Evolutionary conservation across 1,139 yeast species (phyloP), one percentile per base, ranked within the genome.

Genomic region (Sugiyamaella pinicola): DNA sequence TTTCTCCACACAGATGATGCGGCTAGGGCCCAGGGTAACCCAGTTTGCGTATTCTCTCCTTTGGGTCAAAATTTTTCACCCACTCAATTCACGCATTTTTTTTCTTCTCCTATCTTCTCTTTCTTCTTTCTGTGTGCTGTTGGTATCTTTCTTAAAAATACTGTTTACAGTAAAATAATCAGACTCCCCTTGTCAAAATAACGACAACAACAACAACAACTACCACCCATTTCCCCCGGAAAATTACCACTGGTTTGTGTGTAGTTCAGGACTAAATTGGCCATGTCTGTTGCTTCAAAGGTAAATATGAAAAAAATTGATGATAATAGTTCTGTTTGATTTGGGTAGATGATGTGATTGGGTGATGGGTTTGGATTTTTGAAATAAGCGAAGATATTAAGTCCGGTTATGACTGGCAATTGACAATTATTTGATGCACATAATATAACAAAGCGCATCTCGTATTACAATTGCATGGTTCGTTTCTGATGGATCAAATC

Each of bases 251-350:
- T 33, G 15, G 48, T 38, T 46, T 29, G 37, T 28, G 44, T 28
- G 49, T 51, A 45, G 45, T 49, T 46, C 37, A 40, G 47, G 46
- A 53, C 47, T 45, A 29, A 35, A 43, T 29, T 35, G 47, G 55
- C 46, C 47, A 64, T 64, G 67, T 64, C 67, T 54, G 65, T 62
- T 55, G 64, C 65, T 57, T 62, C 67, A 47, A 63, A 61, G 63
- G 67, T 64, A 55, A 45, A 64, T 56, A 41, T 45, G 10, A 8
- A 15, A 3, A 35, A 4, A 4, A 15, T 35, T 35, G n/a, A n/a
- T 8, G 39, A 18, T 35, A 41, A 28, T 31, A 39, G 29, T 38
- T 38, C 22, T 28, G 28, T 6, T 9, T 17, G 39, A 35, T 17
- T 18, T 35, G 22, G 39, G 17, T 7, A 35, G 4, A 17, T 15